Base-by-base conservation (phyloP, 768 basidiomycete species). In the Lyophyllum semitale region DNA sequence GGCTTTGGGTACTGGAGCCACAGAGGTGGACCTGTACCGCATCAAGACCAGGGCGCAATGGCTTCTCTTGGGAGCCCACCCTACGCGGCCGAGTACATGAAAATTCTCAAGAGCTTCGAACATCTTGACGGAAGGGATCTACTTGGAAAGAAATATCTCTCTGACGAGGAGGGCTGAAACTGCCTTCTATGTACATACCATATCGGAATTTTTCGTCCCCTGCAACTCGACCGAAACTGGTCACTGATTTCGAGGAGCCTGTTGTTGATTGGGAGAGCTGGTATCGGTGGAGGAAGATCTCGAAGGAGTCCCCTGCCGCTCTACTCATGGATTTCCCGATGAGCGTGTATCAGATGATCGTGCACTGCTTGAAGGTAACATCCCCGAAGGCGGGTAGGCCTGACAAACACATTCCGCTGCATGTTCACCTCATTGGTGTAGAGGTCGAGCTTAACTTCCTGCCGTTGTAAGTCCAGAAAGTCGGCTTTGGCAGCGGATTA, bases 361-460 rank as follows among this genome's bases (percentile, higher is more conserved):
- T 59, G 6, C 56, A 72, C 30, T 62, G 66, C 41, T 61, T 79
- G 13, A 54, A 68, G 2, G 60, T 78, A 29, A 69, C 66, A 8
- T 25, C 52, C 23, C 48, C 60, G 41, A 58, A 51, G 37, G 54
- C 54, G 17, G 59, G 53, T 6, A 25, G 30, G 12, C 59, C 65
- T n/a, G 32, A 64, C 1, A 51, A 54, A 20, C 69, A 73, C 35
- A 64, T 71, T 23, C 52, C 59, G 8, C 66, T 79, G 25, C 46
- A 62, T 33, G 38, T 77, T 5, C 75, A 79, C 38, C 70, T 71
- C 33, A 57, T 77, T 11, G 75, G 77, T 1, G 69, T 71, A 9
- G 78, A 76, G 61, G 70, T 70, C 12, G 76, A 79, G 56, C 70
- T 78, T 35, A 76, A 77, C 49, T 77, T 70, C 66, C 62, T 77